Evolutionary conservation across 2,329 filamentous ascomycete species (phyloP).

Genomic region (Coniochaeta sp.): DNA sequence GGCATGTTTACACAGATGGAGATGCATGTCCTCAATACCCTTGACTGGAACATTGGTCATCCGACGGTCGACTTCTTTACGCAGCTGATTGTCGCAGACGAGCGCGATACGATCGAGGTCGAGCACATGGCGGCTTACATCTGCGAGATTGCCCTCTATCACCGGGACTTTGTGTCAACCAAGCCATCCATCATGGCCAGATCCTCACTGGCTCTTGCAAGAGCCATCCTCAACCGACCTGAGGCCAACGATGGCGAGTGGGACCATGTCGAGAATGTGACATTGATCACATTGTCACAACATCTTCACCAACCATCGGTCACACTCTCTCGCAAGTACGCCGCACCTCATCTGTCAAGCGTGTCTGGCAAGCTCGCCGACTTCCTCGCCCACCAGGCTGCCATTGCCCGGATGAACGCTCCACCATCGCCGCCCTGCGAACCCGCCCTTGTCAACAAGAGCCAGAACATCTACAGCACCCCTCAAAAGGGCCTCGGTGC

Average conservation of each 20-base stretch:
- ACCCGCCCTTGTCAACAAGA: constrained; percentile 38
- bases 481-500: constrained; percentile 68
- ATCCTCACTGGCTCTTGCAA: constrained; percentile 75
- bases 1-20: constrained; percentile 99
- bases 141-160: constrained; percentile 89
- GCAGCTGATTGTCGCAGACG: constrained; percentile 77
- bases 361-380: constrained; percentile 49
- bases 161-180: constrained; percentile 92
- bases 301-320: constrained; percentile 51
- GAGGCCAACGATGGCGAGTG: constrained; percentile 72
- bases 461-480: constrained; percentile 62
- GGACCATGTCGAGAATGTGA: constrained; percentile 64
- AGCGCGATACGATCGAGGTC: constrained; percentile 71
- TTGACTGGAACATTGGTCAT: constrained; percentile 94
- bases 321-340: constrained; percentile 53
- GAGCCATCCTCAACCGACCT: constrained; percentile 75
- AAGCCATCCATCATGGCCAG: constrained; percentile 86
- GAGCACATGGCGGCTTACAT: constrained; percentile 95
- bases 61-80: constrained; percentile 93
- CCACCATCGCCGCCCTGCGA: constrained; percentile 56
- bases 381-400: constrained; percentile 52
- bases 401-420: constrained; percentile 35
- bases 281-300: constrained; percentile 51
- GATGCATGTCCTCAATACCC: constrained; percentile 96
- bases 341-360: constrained; percentile 41